Percentiles rank a stretch among this genome's conserved stretches.
These are phyloP conservation scores for Lonicera japonica DNA, from an alignment of 129 eudicot genomes.

Conservation along the genomic window DNA sequence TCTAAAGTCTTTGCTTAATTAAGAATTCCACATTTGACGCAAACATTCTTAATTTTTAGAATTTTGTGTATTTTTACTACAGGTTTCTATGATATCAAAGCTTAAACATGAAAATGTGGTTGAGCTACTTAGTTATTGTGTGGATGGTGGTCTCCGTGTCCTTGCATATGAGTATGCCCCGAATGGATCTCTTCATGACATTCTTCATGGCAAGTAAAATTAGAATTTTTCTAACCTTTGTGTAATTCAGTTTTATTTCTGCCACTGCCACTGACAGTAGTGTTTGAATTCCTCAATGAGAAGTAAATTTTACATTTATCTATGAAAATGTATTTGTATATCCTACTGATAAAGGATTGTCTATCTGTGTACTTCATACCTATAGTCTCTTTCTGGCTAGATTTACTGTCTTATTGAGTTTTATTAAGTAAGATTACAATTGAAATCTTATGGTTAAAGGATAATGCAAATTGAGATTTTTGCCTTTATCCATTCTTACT, in stretches of 20 bases:
- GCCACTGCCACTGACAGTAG: no score
- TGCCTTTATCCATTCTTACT: no score
- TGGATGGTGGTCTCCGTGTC: constrained; percentile 79
- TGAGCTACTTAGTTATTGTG: constrained; percentile 70
- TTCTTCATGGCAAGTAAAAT: constrained; percentile 65
- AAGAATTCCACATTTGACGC: neutral
- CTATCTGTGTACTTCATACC: no score
- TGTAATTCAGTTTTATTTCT: no score
- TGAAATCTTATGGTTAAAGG: no score
- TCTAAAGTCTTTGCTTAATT: neutral
- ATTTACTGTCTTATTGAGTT: no score
- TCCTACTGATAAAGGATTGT: no score
- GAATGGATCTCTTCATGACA: constrained; percentile 94
- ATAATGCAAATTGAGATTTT: no score
- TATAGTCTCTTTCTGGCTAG: no score
- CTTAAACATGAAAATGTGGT: constrained; percentile 78
- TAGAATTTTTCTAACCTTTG: neutral
- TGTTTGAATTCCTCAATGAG: neutral
- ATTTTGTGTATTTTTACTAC: constrained; percentile 6
- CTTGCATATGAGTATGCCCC: constrained; percentile 83
- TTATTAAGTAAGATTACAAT: no score
- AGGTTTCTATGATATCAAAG: constrained; percentile 95
- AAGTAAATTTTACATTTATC: no score
- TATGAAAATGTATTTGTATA: no score
- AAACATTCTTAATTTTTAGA: neutral